These are phyloP conservation scores for Aspergillus egyptiacus DNA, from an alignment of 495 filamentous ascomycete species.

Conservation along the genomic window DNA sequence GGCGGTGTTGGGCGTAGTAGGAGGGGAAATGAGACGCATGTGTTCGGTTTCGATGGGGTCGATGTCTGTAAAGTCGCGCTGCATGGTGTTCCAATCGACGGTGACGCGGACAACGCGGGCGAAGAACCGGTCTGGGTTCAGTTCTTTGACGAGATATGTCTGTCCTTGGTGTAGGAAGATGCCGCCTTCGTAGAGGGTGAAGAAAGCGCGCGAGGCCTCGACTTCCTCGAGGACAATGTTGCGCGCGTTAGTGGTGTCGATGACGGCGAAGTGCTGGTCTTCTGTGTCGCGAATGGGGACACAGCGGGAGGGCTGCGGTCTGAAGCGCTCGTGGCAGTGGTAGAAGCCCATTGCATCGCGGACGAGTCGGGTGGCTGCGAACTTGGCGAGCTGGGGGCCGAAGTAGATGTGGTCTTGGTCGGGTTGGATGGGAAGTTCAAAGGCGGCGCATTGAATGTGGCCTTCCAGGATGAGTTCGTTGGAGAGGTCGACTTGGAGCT, in stretches of 20 bases:
- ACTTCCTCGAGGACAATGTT: constrained; percentile 90
- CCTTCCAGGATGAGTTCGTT: constrained; percentile 90
- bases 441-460: constrained; percentile 92
- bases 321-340: constrained; percentile 83
- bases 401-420: constrained; percentile 76
- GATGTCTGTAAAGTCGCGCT: constrained; percentile 92
- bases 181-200: constrained; percentile 94
- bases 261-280: constrained; percentile 86
- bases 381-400: constrained; percentile 60
- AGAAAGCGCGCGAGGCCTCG: constrained; percentile 91
- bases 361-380: constrained; percentile 72
- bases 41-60: constrained; percentile 86
- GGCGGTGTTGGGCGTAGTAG: background rate
- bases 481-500: constrained; percentile 80
- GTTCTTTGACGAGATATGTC: constrained; percentile 86
- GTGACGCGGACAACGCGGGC: constrained; percentile 73
- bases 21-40: constrained; percentile 54
- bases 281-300: constrained; percentile 90
- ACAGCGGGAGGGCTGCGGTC: constrained; percentile 72
- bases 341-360: constrained; percentile 74
- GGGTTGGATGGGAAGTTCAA: constrained; percentile 84
- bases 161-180: constrained; percentile 96
- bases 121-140: constrained; percentile 69
- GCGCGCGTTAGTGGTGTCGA: constrained; percentile 75
- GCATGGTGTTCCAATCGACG: constrained; percentile 92